Evolutionary conservation across 257 asterid species (phyloP).

Genomic region (Gentiana macrophylla): DNA sequence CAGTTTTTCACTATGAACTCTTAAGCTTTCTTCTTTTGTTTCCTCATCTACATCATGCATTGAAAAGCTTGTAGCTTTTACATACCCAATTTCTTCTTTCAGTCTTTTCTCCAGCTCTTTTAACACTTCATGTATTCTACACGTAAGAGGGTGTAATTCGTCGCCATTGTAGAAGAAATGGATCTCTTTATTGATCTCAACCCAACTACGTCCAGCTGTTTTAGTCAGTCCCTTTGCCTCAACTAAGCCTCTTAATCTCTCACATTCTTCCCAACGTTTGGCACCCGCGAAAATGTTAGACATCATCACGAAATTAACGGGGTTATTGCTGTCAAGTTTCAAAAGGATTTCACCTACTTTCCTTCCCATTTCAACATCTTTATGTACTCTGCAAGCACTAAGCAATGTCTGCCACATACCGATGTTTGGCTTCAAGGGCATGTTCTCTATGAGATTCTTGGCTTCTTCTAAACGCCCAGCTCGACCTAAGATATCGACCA

Average conservation of each 20-base stretch:
- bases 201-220: conserved; percentile 54
- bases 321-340: conserved; percentile 39
- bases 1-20: conserved; percentile 43
- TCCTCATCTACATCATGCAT: conserved; percentile 48
- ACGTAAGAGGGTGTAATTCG: conserved; percentile 26
- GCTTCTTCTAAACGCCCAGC: conserved; percentile 50
- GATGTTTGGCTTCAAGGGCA: conserved; percentile 41
- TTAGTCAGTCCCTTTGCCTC: conserved; percentile 44
- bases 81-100: conserved; percentile 30
- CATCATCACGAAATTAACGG: conserved; percentile 40
- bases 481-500: conserved; percentile 56
- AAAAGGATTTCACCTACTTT: conserved; percentile 38
- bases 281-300: conserved; percentile 49
- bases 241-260: conserved; percentile 28
- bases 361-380: conserved; percentile 35
- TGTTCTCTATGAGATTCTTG: conserved; percentile 34
- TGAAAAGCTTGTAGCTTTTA: conserved; percentile 26
- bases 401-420: conserved; percentile 62
- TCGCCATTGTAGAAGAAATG: conserved; percentile 42
- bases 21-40: conserved; percentile 32
- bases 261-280: conserved; percentile 41
- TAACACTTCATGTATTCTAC: conserved; percentile 24
- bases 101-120: conserved; percentile 31
- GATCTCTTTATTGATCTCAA: conserved; percentile 33
- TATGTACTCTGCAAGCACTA: conserved; percentile 44